Conservation (phyloP, 2,329 filamentous ascomycete genomes). For the Fusarium camptoceras region DNA sequence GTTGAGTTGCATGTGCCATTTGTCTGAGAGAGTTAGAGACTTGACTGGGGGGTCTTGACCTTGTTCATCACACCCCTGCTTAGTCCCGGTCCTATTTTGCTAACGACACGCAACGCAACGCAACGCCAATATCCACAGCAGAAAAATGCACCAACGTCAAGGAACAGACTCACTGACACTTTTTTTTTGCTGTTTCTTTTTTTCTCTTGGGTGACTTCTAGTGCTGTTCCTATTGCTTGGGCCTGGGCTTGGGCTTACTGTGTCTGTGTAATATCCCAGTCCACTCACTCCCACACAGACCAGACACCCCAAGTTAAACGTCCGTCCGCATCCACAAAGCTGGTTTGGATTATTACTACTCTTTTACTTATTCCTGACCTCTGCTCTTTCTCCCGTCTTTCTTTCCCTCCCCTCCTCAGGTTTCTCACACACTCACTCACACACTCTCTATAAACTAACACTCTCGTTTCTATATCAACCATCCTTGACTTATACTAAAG, state of each 20-base stretch:
- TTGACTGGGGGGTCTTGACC: constrained; percentile 23
- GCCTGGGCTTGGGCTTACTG: constrained; percentile 30
- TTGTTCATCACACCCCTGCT: constrained; percentile 24
- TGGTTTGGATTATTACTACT: constrained; percentile 41
- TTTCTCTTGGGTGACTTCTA: constrained; percentile 1
- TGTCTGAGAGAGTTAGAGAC: constrained; percentile 42
- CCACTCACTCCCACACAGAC: constrained; percentile 28
- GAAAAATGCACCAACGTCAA: constrained; percentile 9
- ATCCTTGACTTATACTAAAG: constrained; percentile 26
- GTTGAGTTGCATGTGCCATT: constrained; percentile 14
- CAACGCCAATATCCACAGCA: constrained; percentile 24
- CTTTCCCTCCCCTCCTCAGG: constrained; percentile 29
- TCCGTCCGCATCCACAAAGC: constrained; percentile 40
- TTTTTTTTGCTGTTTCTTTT: constrained; percentile 32
- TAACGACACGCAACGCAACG: constrained; percentile 38
- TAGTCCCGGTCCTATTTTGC: constrained; percentile 18
- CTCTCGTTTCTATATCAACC: constrained; percentile 32
- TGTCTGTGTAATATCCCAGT: background rate
- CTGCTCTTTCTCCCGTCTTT: constrained; percentile 21
- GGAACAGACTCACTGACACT: constrained; percentile 20
- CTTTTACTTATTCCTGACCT: constrained; percentile 38
- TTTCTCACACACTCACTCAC: constrained; percentile 9
- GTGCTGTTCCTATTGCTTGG: constrained; percentile 20
- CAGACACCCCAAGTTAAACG: constrained; percentile 3
- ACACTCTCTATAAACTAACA: constrained; percentile 1